A percentile compares a stretch with the other conserved stretches of the same genome.
These are phyloP conservation scores for Lipomyces starkeyi DNA, from an alignment of 805 yeast genomes.

Conservation along the genomic window DNA sequence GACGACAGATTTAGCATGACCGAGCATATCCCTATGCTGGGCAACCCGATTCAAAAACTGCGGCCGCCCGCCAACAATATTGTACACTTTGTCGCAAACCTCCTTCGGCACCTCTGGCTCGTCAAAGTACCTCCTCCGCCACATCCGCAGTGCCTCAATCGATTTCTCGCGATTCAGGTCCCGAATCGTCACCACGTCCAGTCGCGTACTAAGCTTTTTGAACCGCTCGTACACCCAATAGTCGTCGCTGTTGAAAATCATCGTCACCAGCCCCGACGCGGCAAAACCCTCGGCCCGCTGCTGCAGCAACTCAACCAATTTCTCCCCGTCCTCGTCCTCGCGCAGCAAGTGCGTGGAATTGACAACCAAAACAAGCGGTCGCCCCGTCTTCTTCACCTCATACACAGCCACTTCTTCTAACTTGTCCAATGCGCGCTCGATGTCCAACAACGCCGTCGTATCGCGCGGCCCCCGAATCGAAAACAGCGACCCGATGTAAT, in stretches of 20 bases:
- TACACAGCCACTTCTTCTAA: conserved; percentile 73
- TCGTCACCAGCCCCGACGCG: conserved; percentile 72
- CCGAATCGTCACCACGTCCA: conserved; percentile 72
- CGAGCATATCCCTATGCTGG: conserved; percentile 56
- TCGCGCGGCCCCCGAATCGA: conserved; percentile 85
- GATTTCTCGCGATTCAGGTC: conserved; percentile 63
- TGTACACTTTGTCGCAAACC: conserved; percentile 61
- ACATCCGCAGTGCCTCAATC: conserved; percentile 53
- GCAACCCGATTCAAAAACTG: conserved; percentile 79
- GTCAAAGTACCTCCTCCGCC: conserved; percentile 54
- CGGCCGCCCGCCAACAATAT: conserved; percentile 81
- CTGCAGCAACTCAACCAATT: conserved; percentile 74
- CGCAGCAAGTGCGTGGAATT: conserved; percentile 77
- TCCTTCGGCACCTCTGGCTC: conserved; percentile 47
- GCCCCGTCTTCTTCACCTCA: conserved; percentile 46
- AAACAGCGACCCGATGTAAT: conserved; percentile 80
- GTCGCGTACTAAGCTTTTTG: conserved; percentile 70
- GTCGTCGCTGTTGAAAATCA: conserved; percentile 80
- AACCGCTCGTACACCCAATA: conserved; percentile 85
- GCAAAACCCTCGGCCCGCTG: conserved; percentile 82
- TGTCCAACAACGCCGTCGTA: conserved; percentile 79
- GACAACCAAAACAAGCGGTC: conserved; percentile 71
- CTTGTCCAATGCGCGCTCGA: conserved; percentile 79
- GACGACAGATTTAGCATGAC: conserved; percentile 52
- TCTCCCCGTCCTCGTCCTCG: conserved; percentile 74